Evolutionary conservation across 805 yeast genomes (phyloP).

Genomic region (Sungouiella thailandica): DNA sequence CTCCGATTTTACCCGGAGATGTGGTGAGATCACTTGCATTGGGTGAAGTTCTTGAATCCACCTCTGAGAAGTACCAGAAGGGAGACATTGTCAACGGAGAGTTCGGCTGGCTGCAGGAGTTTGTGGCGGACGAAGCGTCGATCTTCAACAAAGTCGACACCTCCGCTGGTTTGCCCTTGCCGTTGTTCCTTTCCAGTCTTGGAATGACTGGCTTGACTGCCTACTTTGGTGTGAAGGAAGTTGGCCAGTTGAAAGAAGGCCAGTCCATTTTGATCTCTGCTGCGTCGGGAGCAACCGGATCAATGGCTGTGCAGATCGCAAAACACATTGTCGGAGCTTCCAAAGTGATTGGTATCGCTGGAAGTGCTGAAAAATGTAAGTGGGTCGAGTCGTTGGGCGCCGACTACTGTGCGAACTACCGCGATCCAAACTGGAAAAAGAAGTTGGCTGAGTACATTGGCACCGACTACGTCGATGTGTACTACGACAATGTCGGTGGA

Average conservation of each 20-base stretch:
- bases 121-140: slow-evolving; percentile 24
- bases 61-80: slow-evolving; percentile 29
- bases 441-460: slow-evolving; percentile 32
- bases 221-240: slow-evolving; percentile 47
- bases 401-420: slow-evolving; percentile 51
- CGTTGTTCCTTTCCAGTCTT: slow-evolving; percentile 42
- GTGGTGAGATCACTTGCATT: slow-evolving; percentile 44
- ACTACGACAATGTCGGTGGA: slow-evolving; percentile 66
- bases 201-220: slow-evolving; percentile 63
- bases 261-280: slow-evolving; percentile 55
- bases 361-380: slow-evolving; percentile 50
- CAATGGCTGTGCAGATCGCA: slow-evolving; percentile 53
- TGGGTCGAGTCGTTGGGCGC: slow-evolving; percentile 53
- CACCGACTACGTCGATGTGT: slow-evolving; percentile 46
- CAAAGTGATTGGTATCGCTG: slow-evolving; percentile 58
- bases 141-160: slow-evolving; percentile 27
- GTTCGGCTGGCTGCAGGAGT: slow-evolving; percentile 47
- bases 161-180: slow-evolving; percentile 27
- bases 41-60: slow-evolving; percentile 46
- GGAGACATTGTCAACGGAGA: slow-evolving; percentile 42
- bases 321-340: slow-evolving; percentile 47
- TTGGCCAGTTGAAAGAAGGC: slow-evolving; percentile 42
- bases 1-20: slow-evolving; percentile 40
- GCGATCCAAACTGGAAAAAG: slow-evolving; percentile 26
- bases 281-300: slow-evolving; percentile 75